These are phyloP conservation scores for Bryoglossum gracile DNA, from an alignment of 495 filamentous ascomycete species.

Conservation along the genomic window DNA sequence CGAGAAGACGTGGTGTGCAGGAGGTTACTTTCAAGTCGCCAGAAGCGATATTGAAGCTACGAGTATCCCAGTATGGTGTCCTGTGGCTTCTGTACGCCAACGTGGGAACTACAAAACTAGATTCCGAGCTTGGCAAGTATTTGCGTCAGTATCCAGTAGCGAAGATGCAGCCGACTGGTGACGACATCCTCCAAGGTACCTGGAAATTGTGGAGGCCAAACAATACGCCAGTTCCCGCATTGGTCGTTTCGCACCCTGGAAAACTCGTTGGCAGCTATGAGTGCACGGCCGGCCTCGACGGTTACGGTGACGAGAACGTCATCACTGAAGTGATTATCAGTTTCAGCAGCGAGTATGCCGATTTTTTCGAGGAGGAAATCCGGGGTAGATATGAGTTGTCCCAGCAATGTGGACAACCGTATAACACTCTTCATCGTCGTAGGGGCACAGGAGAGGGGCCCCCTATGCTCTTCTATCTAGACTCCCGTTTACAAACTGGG, in stretches of 20 bases:
- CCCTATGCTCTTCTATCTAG: conserved; percentile 62
- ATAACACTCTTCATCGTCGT: conserved; percentile 47
- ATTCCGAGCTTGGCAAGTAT: conserved; percentile 38
- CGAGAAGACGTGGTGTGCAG: too few species aligned
- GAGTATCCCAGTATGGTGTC: conserved; percentile 33
- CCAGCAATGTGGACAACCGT: conserved; percentile 62
- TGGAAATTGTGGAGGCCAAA: conserved; percentile 47
- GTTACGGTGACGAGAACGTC: too few species aligned
- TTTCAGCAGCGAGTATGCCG: too few species aligned
- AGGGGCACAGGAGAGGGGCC: conserved; percentile 15
- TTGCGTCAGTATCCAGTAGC: conserved; percentile 47
- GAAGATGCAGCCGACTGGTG: conserved; percentile 34
- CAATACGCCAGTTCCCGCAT: too few species aligned
- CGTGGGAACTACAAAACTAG: conserved; percentile 30
- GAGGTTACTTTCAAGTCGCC: conserved; percentile 44
- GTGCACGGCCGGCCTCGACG: conserved; percentile 33
- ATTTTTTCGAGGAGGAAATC: too few species aligned
- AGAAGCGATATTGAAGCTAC: conserved; percentile 40
- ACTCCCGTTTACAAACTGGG: conserved; percentile 41
- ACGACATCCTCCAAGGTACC: conserved; percentile 34
- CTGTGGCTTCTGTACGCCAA: conserved; percentile 53
- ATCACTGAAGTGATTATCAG: too few species aligned
- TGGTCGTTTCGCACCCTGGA: too few species aligned
- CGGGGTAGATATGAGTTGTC: conserved; percentile 48
- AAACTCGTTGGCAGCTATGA: too few species aligned